Evolutionary conservation across 768 basidiomycete species (phyloP), one percentile per base, ranked within the genome.

Genomic region (Hericium erinaceus): DNA sequence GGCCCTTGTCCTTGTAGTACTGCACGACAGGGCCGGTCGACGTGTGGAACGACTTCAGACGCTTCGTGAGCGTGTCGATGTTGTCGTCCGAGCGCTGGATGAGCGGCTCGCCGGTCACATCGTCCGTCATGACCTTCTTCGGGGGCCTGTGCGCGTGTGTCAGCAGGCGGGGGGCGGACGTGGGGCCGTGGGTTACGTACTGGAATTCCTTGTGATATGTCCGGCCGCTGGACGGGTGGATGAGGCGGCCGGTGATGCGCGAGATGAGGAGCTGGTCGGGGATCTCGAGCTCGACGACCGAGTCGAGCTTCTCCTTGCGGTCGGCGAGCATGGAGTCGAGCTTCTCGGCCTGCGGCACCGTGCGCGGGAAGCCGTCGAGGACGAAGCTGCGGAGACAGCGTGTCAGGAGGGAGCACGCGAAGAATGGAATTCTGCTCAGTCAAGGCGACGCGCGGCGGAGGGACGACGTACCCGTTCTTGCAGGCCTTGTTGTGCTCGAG

Each of bases 11-110:
- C 75, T 88, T 92, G 82, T 99, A 99, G 77, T 97, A 98, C 48
- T 92, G 92, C 15, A 92, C 87, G 33, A 99, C 97, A 28, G 97
- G 95, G 2, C 89, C 90, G 13, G 97, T 99, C 74, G 97, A 94
- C 38, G 79, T 71, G 77, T 99, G 97, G 79, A 87, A 98, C n/a
- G 90, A 83, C 2, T 71, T 64, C 57, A 99, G 79, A 44, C 97
- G 89, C 74, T 94, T 97, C 64, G 84, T 81, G 55, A 99, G 80
- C 12, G 95, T 92, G 71, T 97, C 92, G 60, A 93, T 91, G 63
- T 98, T 99, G 75, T 99, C 97, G 71, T 99, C 97, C 9, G 94
- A 93, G 61, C 97, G 89, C 72, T 98, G 95, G 66, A 95, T 87
- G 63, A 99, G 83, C 39, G 93, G 91, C 73, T 99, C 95, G 58